Evolutionary conservation across 805 yeast species (phyloP), one percentile per base, ranked within the genome.

Genomic region (Cyberlindnera bimundalis): DNA sequence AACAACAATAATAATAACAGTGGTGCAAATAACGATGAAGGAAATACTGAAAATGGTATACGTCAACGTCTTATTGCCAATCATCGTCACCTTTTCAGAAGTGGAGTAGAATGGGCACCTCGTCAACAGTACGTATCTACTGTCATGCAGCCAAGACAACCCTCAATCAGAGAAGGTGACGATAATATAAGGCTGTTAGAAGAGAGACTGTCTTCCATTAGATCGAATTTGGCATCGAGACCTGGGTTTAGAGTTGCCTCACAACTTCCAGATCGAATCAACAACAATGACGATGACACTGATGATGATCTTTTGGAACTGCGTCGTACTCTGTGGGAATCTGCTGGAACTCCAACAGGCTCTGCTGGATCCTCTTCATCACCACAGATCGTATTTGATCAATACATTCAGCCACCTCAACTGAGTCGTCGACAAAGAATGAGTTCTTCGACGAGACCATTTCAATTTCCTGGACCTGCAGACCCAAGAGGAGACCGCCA

Each of bases 321-420:
- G 23, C 33, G 33, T 16, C 33, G 20, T 12, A 16, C 33, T 6
- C 33, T 30, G 15, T 30, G 33, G 33, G 21, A 30, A 16, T 18
- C 33, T 4, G 33, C 33, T 8, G 33, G 33, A 6, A 13, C 4
- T n/a, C 21, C 32, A 6, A n/a, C 32, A 11, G 21, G 16, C 7
- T 6, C 32, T 29, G 7, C 32, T 8, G 11, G 25, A 6, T 5
- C 32, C 13, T 17, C 32, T 8, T 11, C 32, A 6, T 29, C 32
- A 7, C 33, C 33, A 4, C 33, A 19, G 33, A 19, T 13, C 12
- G 12, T 5, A 11, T 8, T 30, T 12, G 25, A 19, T 4, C 33
- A 30, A 18, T 4, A 10, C 23, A 30, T 30, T 19, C 16, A 15
- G 12, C 24, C 33, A 16, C 33, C 24, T 11, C 24, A 19, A 4